A percentile compares a stretch with the other conserved stretches of the same genome.
phyloP scores from a whole-genome alignment of 2,329 filamentous ascomycete genomes.

The Paecilomyces variotii region DNA sequence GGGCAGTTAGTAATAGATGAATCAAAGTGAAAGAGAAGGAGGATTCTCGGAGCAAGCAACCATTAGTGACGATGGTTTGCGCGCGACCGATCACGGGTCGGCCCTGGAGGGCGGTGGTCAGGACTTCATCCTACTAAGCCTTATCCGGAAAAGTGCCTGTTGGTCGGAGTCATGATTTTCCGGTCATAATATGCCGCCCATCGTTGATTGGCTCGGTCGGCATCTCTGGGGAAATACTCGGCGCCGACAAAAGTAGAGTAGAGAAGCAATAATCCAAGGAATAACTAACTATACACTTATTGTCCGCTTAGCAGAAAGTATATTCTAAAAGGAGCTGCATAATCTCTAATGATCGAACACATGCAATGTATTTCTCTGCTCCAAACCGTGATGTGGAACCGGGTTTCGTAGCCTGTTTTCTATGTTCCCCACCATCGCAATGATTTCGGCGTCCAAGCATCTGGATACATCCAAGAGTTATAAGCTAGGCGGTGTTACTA shows the following conservation, averaged over 20 bases:
- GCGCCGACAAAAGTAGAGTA: not conserved
- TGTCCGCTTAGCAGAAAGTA: not conserved
- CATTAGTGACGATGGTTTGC: conserved; percentile 23
- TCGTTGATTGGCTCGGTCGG: not conserved
- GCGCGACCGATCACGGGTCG: conserved; percentile 31
- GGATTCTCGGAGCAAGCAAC: not conserved
- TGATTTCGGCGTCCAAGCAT: not conserved
- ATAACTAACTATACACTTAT: not conserved
- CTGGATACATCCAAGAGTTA: conserved; percentile 4
- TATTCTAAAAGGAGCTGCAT: not conserved
- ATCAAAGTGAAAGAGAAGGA: conserved; percentile 6
- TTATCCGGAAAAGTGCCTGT: not conserved
- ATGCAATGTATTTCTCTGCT: not conserved
- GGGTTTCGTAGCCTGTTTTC: not conserved
- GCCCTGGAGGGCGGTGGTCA: conserved; percentile 26
- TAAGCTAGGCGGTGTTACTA: conserved; percentile 17
- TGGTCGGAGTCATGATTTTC: conserved; percentile 18
- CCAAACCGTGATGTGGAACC: not conserved
- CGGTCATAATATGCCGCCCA: conserved; percentile 4
- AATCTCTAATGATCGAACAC: not conserved
- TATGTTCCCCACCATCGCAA: not conserved
- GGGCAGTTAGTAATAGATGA: not conserved
- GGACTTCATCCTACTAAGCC: conserved; percentile 12
- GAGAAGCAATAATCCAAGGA: too few species aligned
- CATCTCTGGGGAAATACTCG: not conserved